Percentiles rank a stretch among this genome's conserved stretches.
Evolutionary conservation across 1,284 basidiomycete genomes (phyloP).

Genomic region (Trichosporon sp.): DNA sequence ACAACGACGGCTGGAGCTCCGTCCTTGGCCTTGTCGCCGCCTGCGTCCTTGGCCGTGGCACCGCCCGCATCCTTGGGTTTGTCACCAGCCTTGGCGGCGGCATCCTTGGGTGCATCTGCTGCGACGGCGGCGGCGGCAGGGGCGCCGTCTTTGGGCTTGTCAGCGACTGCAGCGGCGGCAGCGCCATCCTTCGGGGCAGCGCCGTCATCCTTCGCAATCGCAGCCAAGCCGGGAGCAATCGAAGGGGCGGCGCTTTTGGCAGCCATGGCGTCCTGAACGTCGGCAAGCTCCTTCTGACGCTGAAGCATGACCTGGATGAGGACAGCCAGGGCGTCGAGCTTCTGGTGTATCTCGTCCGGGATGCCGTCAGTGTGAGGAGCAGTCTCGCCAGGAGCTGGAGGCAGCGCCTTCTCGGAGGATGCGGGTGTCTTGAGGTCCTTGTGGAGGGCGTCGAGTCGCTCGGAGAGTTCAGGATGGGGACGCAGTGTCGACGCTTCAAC

Average conservation of each 20-base stretch:
- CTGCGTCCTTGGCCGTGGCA: no score
- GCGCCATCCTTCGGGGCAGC: neutral
- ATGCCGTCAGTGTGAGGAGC: constrained; percentile 7
- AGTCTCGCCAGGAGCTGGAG: neutral
- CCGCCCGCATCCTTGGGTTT: neutral
- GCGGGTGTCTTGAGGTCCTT: constrained; percentile 14
- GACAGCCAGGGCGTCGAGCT: constrained; percentile 37
- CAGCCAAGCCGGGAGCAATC: neutral
- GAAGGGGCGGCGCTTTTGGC: no score
- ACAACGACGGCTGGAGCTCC: no score
- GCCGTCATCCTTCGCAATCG: neutral
- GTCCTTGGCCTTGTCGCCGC: no score
- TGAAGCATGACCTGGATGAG: constrained; percentile 33
- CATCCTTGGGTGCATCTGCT: neutral
- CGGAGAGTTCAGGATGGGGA: neutral
- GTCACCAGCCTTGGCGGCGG: neutral
- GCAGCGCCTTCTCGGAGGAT: constrained; percentile 6
- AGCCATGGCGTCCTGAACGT: constrained; percentile 21
- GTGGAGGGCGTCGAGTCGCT: neutral
- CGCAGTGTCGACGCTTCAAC: neutral
- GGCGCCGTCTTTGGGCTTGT: neutral
- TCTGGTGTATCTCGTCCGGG: constrained; percentile 27
- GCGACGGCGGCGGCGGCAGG: neutral
- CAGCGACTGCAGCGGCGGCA: neutral
- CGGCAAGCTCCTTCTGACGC: constrained; percentile 23